Evolutionary conservation across 768 basidiomycete species (phyloP), one percentile per base, ranked within the genome.

Genomic region (Leccinellum rugosiceps): DNA sequence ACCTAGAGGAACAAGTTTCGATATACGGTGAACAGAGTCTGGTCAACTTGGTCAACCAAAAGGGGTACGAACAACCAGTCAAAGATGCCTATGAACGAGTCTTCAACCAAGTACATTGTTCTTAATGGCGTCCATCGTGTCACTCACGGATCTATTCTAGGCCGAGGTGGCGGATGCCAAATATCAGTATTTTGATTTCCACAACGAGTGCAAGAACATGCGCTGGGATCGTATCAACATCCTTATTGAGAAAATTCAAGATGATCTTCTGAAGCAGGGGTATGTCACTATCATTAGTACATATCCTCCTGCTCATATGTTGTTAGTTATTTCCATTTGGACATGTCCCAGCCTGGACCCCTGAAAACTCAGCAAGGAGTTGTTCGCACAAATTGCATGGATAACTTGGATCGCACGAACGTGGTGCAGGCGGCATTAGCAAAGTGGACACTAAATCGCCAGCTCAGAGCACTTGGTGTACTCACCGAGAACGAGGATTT

Each of bases 111-210:
- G 87, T 88, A 58, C 56, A 76, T 64, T 62, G 25, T 50, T 56
- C 19, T 49, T 31, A 15, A 35, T 44, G 8, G 10, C 4, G 10
- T 49, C 34, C 38, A 45, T 41, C 35, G 45, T 44, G 17, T 35
- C 15, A 21, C 43, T 55, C 4, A 53, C 25, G 25, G 1, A 26
- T 48, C 11, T 58, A 4, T 45, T 63, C 13, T 53, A 91, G 90
- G 71, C 84, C 52, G 78, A 84, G 63, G 65, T 88, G 32, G 78
- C 86, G 4, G 78, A 85, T 31, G 86, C 91, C 41, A 85, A 84
- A 65, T 99, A 99, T 67, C 80, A 90, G 61, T 97, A 98, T 75
- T 99, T 98, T 65, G 97, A 99, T 68, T 99, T 99, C 77, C 96
- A 98, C 71, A 86, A 83, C 58, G 94, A 98, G 72, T 98, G 95